Percentiles rank a stretch among this genome's conserved stretches.
phyloP scores from a whole-genome alignment of 805 yeast genomes.

The Kodamaea neixiangensis region DNA sequence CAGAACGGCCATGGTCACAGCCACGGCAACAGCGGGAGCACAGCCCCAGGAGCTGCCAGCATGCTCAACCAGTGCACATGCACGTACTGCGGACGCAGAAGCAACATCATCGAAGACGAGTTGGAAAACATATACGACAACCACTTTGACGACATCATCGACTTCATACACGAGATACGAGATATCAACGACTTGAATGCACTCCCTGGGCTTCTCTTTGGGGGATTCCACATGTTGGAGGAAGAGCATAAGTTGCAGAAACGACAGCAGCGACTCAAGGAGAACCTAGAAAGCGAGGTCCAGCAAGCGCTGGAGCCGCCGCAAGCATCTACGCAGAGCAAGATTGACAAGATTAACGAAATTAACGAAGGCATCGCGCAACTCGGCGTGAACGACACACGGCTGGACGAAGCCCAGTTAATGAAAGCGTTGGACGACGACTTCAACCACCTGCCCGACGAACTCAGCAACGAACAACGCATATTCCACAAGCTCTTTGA shows the following conservation, averaged over 20 bases:
- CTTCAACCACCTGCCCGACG: not conserved
- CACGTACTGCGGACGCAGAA: constrained; percentile 74
- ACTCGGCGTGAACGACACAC: not conserved
- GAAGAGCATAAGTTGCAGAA: constrained; percentile 34
- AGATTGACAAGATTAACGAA: not conserved
- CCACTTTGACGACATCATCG: constrained; percentile 53
- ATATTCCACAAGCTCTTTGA: constrained; percentile 26
- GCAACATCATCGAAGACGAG: constrained; percentile 71
- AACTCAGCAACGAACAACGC: constrained; percentile 10
- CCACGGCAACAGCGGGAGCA: constrained; percentile 26
- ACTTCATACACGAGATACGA: constrained; percentile 39
- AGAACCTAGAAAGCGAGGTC: constrained; percentile 1
- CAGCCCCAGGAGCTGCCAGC: not conserved
- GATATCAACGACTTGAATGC: constrained; percentile 39
- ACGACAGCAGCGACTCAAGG: constrained; percentile 19
- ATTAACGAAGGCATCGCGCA: not conserved
- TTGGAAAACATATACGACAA: constrained; percentile 72
- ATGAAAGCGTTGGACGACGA: constrained; percentile 7
- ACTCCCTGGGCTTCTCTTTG: constrained; percentile 36
- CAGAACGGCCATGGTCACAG: not conserved
- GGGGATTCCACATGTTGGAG: constrained; percentile 37
- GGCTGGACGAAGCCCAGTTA: constrained; percentile 5
- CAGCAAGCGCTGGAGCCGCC: not conserved
- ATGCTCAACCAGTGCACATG: constrained; percentile 56
- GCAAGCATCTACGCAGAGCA: not conserved